Base-by-base conservation (phyloP, 2,329 filamentous ascomycete species). In the Epichloe uncinata region DNA sequence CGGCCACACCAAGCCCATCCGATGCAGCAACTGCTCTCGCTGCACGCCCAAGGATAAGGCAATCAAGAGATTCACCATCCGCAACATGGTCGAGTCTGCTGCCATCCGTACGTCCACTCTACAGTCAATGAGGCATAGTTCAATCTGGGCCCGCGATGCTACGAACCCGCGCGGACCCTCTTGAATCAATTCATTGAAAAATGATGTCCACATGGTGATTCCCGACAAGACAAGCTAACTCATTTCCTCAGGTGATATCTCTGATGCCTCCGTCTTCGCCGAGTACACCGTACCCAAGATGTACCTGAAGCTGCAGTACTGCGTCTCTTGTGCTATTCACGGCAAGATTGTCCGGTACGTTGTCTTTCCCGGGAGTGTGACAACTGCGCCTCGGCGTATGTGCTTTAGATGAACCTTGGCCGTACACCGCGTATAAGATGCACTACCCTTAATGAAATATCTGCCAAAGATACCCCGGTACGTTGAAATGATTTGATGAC, bases 291-390 rank as follows among this genome's bases (percentile, higher is more conserved):
- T 98, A 69, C 93, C 93, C 77, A 98, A 98, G 87, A 98, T 98
- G 94, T 98, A 98, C 87, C 81, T 98, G 78, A 98, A 98, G 86
- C 85, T 98, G 73, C 93, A 98, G 81, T 98, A 98, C 88, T 98
- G 93, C 75, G 93, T 98, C 71, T 97, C 91, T 75, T 98, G 93
- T 78, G 93, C 93, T 70, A 98, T 98, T 63, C 93, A 98, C 82
- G 93, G 93, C 82, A 98, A 98, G 87, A 98, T 98, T 74, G 94
- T 98, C 76, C 91, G 93, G 91, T 97, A 93, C 75, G 90, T 82
- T 72, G 67, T 67, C 71, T 71, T 75, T 67, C 68, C 67, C 59
- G 65, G 71, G 73, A 74, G 75, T 68, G 64, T 73, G 75, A 79
- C 75, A 77, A 78, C 77, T 77, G 66, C 70, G 65, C 66, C 65